Conservation (phyloP, 345 rosid species). For the Rhizophora mangle region DNA sequence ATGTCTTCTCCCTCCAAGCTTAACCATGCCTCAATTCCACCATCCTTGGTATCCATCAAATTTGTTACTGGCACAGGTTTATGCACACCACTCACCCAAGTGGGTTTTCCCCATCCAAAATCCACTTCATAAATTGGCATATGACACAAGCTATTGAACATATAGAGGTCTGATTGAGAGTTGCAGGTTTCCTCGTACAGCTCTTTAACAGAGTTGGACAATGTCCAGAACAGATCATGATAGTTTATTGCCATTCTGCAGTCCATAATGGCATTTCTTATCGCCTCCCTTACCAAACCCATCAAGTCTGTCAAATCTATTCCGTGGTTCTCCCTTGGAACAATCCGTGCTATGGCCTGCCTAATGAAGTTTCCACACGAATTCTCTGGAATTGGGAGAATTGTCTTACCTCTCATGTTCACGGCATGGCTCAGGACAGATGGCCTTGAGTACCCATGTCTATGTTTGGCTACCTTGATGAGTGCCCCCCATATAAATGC, state of each 20-base stretch:
- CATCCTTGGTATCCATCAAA: conserved; percentile 20
- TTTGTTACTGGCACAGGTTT: conserved; percentile 11
- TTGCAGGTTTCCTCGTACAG: not conserved
- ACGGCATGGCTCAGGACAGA: conserved; percentile 5
- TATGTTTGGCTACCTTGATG: not conserved
- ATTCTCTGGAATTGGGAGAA: conserved; percentile 10
- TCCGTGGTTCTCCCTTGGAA: not conserved
- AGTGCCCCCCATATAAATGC: conserved; percentile 35
- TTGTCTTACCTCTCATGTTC: conserved; percentile 13
- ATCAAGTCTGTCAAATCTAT: conserved; percentile 20
- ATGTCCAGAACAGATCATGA: conserved; percentile 2
- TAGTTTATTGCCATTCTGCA: conserved; percentile 6
- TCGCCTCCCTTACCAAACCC: conserved; percentile 20
- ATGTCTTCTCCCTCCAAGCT: conserved; percentile 26
- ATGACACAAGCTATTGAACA: conserved; percentile 28
- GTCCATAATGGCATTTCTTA: conserved; percentile 6
- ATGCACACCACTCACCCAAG: conserved; percentile 21
- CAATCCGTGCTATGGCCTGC: not conserved
- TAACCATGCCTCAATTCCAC: conserved; percentile 32
- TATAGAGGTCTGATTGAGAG: conserved; percentile 14
- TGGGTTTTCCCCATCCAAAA: conserved; percentile 41
- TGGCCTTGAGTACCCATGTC: conserved; percentile 17
- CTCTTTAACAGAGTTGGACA: not conserved
- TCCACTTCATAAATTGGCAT: conserved; percentile 23
- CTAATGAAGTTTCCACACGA: conserved; percentile 12